Base-by-base conservation (phyloP, 768 basidiomycete genomes). In the Leucocoprinus birnbaumii region DNA sequence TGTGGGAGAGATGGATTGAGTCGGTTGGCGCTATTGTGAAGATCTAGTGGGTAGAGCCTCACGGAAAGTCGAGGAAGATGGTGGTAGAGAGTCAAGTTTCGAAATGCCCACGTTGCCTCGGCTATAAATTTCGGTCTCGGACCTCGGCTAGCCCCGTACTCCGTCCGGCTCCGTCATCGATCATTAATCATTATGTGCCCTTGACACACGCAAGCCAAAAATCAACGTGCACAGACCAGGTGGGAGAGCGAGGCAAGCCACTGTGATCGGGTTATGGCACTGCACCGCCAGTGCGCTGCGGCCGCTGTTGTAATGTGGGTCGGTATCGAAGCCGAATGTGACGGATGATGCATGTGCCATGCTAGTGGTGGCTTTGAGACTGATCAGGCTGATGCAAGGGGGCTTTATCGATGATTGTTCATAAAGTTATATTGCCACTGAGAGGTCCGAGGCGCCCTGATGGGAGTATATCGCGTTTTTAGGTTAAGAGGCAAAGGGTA, bases 1-100 rank as follows among this genome's bases (percentile, higher is more conserved):
- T 73, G 65, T 58, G 56, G 55, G 66, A 65, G 64, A 65, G 58
- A 54, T 69, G 65, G 70, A 71, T 66, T 66, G 71, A 70, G 74
- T 73, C 68, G 73, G 78, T 71, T 71, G 84, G 76, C 74, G 82
- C 76, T 84, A 86, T 86, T 62, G 82, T 86, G 83, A 76, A 80
- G 73, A 70, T 65, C 47, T 60, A n/a, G 53, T 38, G 57, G 61
- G 59, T 59, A 63, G 59, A 56, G 65, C 55, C 59, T 62, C 65
- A 57, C 63, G 44, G 48, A 59, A 65, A 51, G 55, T n/a, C 48
- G 51, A 48, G 14, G 46, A 43, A 51, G 53, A 55, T 47, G 49
- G 53, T 49, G 51, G 51, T 55, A 42, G 40, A 13, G 47, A 49
- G 47, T 35, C 54, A 55, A 55, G 47, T 49, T 48, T 43, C 16